These are phyloP conservation scores for Epithele typhae DNA, from an alignment of 768 basidiomycete genomes.

Conservation along the genomic window DNA sequence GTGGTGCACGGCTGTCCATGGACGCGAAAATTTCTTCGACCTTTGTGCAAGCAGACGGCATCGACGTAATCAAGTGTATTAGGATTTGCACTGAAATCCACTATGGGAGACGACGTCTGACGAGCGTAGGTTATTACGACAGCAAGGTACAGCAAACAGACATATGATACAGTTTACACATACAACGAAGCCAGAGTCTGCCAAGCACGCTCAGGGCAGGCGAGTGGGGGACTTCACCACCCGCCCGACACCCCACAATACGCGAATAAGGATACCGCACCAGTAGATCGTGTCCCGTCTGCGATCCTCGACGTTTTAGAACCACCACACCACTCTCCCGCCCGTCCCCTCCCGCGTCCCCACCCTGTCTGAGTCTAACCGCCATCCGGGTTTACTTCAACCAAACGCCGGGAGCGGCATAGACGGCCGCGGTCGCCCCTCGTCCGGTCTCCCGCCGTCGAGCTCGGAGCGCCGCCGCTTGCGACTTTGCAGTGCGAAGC, in stretches of 20 bases:
- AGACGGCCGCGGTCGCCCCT: slow-evolving; percentile 12
- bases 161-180: neutral
- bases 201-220: neutral
- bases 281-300: too few species aligned
- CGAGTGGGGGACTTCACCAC: too few species aligned
- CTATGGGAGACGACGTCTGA: too few species aligned
- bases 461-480: slow-evolving; percentile 20
- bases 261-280: neutral
- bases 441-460: slow-evolving; percentile 21
- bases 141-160: neutral
- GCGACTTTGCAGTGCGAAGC: slow-evolving; percentile 15
- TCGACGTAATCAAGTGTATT: too few species aligned
- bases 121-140: neutral
- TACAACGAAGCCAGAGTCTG: neutral
- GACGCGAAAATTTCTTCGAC: too few species aligned
- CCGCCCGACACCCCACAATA: neutral
- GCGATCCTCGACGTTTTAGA: too few species aligned
- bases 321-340: too few species aligned
- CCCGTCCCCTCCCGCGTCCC: too few species aligned
- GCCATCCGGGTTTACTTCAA: neutral
- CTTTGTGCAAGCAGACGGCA: too few species aligned
- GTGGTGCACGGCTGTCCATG: too few species aligned
- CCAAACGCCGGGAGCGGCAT: neutral
- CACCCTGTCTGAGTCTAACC: too few species aligned
- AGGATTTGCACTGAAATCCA: too few species aligned